A percentile compares a stretch with the other conserved stretches of the same genome.
phyloP scores from a whole-genome alignment of 306 rosid genomes.

The Sechiopsis laciniata region DNA sequence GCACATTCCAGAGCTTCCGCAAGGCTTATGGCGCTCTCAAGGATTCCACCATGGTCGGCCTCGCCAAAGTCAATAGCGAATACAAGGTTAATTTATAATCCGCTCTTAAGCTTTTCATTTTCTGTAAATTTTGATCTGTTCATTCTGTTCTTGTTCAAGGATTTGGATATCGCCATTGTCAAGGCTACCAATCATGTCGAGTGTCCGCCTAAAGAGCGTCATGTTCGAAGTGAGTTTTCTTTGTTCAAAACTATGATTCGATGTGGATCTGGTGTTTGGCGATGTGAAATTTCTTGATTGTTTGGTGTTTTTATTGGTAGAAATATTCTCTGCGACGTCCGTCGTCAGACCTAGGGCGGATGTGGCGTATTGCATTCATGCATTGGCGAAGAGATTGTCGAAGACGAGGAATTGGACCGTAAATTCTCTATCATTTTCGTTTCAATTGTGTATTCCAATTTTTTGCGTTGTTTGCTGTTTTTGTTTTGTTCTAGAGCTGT shows the following conservation, averaged over 20 bases:
- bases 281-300: not conserved
- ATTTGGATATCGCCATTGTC: slow-evolving; percentile 87
- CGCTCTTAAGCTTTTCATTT: no score
- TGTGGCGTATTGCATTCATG: slow-evolving; percentile 82
- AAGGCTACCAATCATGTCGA: slow-evolving; percentile 91
- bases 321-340: slow-evolving; percentile 71
- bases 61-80: slow-evolving; percentile 94
- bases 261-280: not conserved
- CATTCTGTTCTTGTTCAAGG: slow-evolving; percentile 34
- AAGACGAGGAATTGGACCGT: slow-evolving; percentile 89
- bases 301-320: slow-evolving; percentile 26
- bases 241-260: not conserved
- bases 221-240: slow-evolving; percentile 67
- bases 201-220: slow-evolving; percentile 89
- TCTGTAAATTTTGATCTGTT: not conserved
- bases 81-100: slow-evolving; percentile 44
- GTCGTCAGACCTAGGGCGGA: slow-evolving; percentile 73
- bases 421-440: slow-evolving; percentile 15
- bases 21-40: slow-evolving; percentile 95
- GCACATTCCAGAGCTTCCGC: slow-evolving; percentile 63
- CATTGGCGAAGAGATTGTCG: slow-evolving; percentile 63
- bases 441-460: not conserved
- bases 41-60: slow-evolving; percentile 92
- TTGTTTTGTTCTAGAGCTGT: not conserved
- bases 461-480: not conserved